Evolutionary conservation across 129 eudicot species (phyloP), one percentile per base, ranked within the genome.

Genomic region (Solidago caesia): DNA sequence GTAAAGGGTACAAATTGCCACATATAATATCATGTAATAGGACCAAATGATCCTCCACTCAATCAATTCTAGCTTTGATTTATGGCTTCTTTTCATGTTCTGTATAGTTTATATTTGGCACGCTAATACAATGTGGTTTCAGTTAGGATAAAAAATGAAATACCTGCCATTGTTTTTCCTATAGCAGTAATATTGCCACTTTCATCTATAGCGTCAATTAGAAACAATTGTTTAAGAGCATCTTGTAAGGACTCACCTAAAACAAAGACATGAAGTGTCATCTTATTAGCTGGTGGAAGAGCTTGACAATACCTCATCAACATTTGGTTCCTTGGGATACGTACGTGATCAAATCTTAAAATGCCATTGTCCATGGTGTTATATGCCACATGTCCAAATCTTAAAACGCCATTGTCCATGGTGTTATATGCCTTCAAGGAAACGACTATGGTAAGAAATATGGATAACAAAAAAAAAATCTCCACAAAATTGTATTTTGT

Each of bases 291-390:
- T 39, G 42, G 43, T 15, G 39, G 72, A 77, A 29, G 46, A 68
- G 44, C 13, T 43, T 64, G n/a, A n/a, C 72, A 63, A 14, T n/a
- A 95, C 99, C 97, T 87, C 99, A 95, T 95, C 78, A 95, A 75
- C 99, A 95, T 95, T 68, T 95, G 99, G 68, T 84, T 64, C 78
- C 99, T 84, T 43, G 99, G 97, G 53, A 95, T 95, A 43, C 96
- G 96, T 64, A 95, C 90, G 66, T 83, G 94, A 81, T 91, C 92
- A 84, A 95, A 91, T 87, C 94, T 81, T 83, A 88, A 69, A 8
- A 95, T 87, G 3, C 99, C 99, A 81, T 95, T 95, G 83, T 95
- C 99, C 99, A 95, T 95, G 42, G 97, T 88, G 82, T 95, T 95
- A 81, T 95, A 95, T 16, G 96, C 94, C 75, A 97, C 99, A 80